These are phyloP conservation scores for Pneumocystis canis DNA, from an alignment of 1,139 yeast species.

Conservation along the genomic window DNA sequence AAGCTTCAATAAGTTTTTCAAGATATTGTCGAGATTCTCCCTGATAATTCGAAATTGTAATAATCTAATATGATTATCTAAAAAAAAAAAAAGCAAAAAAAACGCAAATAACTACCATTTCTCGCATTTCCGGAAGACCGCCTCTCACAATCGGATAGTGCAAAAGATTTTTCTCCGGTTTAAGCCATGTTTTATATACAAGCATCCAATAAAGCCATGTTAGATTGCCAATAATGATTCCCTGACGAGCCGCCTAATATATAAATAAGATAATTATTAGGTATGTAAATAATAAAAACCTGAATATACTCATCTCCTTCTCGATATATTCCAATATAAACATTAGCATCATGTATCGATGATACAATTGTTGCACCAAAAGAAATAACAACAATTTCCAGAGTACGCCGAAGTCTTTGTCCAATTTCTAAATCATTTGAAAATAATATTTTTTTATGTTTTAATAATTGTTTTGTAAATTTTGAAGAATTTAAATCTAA, in stretches of 20 bases:
- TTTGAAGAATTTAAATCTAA: no score
- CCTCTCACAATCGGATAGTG: constrained; percentile 55
- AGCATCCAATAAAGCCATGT: constrained; percentile 63
- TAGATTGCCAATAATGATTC: constrained; percentile 44
- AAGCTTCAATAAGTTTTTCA: constrained; percentile 43
- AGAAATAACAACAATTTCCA: constrained; percentile 25
- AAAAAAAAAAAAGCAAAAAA: background rate
- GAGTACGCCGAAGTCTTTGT: constrained; percentile 20
- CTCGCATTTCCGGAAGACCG: constrained; percentile 39
- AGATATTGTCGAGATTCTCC: constrained; percentile 73
- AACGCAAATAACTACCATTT: background rate
- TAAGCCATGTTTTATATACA: constrained; percentile 39
- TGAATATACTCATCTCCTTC: constrained; percentile 39
- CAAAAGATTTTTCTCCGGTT: constrained; percentile 44
- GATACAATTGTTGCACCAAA: constrained; percentile 31
- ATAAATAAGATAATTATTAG: no score
- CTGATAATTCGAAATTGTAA: constrained; percentile 65
- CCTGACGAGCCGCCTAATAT: constrained; percentile 21
- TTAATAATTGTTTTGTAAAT: constrained; percentile 18
- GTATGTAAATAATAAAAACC: background rate
- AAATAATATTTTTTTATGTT: constrained; percentile 22
- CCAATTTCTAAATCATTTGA: constrained; percentile 27
- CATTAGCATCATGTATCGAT: constrained; percentile 30
- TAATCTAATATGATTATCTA: constrained; percentile 26
- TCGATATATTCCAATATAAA: constrained; percentile 54